Percentiles rank a stretch among this genome's conserved stretches.
These are phyloP conservation scores for Rutstroemia sp. DNA, from an alignment of 2,329 filamentous ascomycete genomes.

Conservation along the genomic window DNA sequence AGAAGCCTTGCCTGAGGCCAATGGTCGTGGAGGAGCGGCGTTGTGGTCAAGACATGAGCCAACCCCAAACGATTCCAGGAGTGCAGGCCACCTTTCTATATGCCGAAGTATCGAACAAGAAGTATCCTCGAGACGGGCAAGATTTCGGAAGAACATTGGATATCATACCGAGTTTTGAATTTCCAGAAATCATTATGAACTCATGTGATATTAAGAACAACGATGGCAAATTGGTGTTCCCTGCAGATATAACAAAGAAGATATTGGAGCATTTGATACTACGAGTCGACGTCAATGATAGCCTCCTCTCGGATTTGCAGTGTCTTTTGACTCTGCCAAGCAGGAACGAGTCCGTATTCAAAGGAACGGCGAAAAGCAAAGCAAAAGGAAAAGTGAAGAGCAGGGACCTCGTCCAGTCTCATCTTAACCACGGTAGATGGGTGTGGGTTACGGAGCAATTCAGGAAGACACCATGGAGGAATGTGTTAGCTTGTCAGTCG, in stretches of 20 bases:
- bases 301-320: background rate
- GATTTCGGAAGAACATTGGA: background rate
- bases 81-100: background rate
- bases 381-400: background rate
- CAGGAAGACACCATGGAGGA: background rate
- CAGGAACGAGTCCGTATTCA: background rate
- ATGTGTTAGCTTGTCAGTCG: background rate
- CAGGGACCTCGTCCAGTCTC: background rate
- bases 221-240: background rate
- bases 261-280: background rate
- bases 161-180: background rate
- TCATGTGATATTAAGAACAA: background rate
- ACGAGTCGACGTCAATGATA: background rate
- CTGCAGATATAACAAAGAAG: background rate
- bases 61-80: background rate
- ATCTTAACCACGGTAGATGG: background rate
- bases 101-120: background rate
- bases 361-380: too few species aligned
- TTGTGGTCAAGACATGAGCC: background rate
- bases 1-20: background rate
- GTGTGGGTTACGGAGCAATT: background rate
- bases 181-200: background rate
- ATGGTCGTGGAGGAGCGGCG: background rate
- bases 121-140: background rate
- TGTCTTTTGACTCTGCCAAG: background rate